Base-by-base conservation (phyloP, 768 basidiomycete species). In the Nidularia pulvinata region DNA sequence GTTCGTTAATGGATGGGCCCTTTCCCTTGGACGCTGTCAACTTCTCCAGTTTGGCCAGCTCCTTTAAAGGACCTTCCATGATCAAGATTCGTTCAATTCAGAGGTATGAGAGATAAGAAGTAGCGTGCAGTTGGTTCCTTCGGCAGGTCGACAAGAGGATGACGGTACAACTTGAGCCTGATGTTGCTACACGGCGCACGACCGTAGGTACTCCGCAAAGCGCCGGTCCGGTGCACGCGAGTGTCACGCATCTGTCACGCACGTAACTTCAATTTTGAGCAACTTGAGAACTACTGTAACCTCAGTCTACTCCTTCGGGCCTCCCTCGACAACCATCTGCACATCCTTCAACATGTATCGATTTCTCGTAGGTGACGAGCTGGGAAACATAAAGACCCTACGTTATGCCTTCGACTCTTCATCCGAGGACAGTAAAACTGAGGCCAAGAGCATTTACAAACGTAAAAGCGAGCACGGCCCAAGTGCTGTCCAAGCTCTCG, bases 31-130 rank as follows among this genome's bases (percentile, higher is more conserved):
- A 60, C 19, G 78, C 73, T 3, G 81, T 80, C 36, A 87, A 71
- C 55, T 82, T 79, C 65, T 92, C 88, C 53, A 94, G 82, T 70
- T 84, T 93, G 30, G 80, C 81, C 5, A 93, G 78, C 65, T 94
- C 92, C 69, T 91, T 93, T 55, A 90, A 71, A 36, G 86, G 78
- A 9, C 72, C 82, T 42, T 93, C 89, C 91, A 93, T 92, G 11
- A 46, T 25, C 4, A 25, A 25, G 25, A 42, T 11, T 4, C 11
- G 37, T 42, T 42, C 11, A 11, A 42, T 16, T 4, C 11, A 42
- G 37, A 42, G 37, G 37, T 42, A 42, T 42, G 25, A 25, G 25
- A 25, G 25, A 25, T 25, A 25, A 25, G 25, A n/a, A n/a, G n/a
- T 25, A 25, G 25, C 25, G 25, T 25, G 25, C 25, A 25, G 25